These are phyloP conservation scores for Solanum acaule DNA, from an alignment of 257 asterid genomes.

Conservation along the genomic window DNA sequence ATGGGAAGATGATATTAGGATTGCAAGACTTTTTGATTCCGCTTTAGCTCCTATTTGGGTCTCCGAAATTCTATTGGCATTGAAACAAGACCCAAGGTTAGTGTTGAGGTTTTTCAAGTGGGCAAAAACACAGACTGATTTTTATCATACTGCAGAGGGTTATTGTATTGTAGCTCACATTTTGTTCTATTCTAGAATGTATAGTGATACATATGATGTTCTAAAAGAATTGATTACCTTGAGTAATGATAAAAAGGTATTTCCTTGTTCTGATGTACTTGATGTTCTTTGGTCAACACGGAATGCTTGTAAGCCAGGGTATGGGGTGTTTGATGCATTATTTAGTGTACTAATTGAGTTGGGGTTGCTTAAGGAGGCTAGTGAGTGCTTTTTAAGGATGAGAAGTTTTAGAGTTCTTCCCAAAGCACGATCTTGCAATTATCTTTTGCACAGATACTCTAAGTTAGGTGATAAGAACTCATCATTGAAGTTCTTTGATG, in stretches of 20 bases:
- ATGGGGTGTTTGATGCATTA: conserved; percentile 68
- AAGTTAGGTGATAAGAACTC: conserved; percentile 30
- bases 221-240: conserved; percentile 44
- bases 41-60: conserved; percentile 55
- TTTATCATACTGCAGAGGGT: conserved; percentile 49
- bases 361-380: conserved; percentile 72
- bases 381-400: conserved; percentile 68
- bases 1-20: conserved; percentile 60
- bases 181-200: conserved; percentile 75
- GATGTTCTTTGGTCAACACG: conserved; percentile 71
- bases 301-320: conserved; percentile 53
- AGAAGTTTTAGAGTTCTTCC: conserved; percentile 46
- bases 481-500: conserved; percentile 44
- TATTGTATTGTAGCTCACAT: conserved; percentile 74
- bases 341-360: conserved; percentile 65
- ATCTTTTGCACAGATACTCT: conserved; percentile 53
- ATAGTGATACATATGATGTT: conserved; percentile 42
- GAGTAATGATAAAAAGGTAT: conserved; percentile 6
- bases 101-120: conserved; percentile 67
- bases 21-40: conserved; percentile 29
- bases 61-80: conserved; percentile 35
- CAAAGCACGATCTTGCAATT: conserved; percentile 70
- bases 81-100: conserved; percentile 61
- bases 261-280: conserved; percentile 25
- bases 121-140: conserved; percentile 43